phyloP scores from a whole-genome alignment of 2,329 filamentous ascomycete genomes.

The Diaporthe capsici region DNA sequence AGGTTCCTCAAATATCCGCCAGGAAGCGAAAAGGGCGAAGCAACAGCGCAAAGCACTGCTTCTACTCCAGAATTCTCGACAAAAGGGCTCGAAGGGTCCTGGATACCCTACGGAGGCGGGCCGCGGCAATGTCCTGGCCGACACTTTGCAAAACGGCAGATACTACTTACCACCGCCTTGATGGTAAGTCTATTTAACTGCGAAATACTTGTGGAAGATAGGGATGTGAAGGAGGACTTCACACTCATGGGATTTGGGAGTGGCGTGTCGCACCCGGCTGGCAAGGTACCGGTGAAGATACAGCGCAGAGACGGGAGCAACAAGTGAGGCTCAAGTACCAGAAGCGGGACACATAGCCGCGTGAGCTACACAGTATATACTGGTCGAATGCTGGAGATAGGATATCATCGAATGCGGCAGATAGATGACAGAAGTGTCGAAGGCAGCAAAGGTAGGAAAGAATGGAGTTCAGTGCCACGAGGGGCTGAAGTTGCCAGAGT shows the following conservation, averaged over 20 bases:
- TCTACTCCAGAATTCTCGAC: conserved; percentile 43
- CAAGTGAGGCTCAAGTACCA: not conserved
- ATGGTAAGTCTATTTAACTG: conserved; percentile 41
- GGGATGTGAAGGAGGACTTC: conserved; percentile 45
- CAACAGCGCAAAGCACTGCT: not conserved
- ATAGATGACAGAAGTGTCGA: no score
- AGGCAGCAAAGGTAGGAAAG: no score
- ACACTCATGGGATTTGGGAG: conserved; percentile 48
- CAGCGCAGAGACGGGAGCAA: not conserved
- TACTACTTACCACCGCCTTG: conserved; percentile 44
- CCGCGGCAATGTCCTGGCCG: conserved; percentile 48
- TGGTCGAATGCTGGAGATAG: no score
- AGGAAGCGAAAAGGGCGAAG: not conserved
- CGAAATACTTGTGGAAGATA: conserved; percentile 45
- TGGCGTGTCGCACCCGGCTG: conserved; percentile 43
- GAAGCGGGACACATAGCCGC: no score
- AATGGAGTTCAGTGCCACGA: no score
- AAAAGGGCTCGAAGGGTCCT: conserved; percentile 48
- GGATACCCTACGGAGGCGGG: conserved; percentile 50
- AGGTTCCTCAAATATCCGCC: conserved; percentile 44
- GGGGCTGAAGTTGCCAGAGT: no score
- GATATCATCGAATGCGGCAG: no score
- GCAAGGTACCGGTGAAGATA: conserved; percentile 31
- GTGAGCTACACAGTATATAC: no score
- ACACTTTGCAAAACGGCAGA: conserved; percentile 51